Percentiles rank a stretch among this genome's conserved stretches.
phyloP scores from a whole-genome alignment of 2,329 filamentous ascomycete species.

The Cladophialophora yegresii region DNA sequence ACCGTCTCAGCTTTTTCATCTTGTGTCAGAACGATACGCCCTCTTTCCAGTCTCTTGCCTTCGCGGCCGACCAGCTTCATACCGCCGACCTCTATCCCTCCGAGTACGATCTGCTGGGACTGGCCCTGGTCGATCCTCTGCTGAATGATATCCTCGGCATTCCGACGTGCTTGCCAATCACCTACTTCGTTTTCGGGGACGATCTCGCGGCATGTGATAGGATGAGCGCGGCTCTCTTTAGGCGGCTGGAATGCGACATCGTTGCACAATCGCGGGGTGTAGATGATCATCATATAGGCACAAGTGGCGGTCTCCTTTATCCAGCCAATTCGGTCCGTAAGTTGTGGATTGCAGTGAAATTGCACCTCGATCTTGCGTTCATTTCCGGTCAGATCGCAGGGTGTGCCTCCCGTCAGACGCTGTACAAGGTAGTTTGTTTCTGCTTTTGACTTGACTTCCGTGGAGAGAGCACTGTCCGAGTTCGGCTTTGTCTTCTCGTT shows the following conservation, averaged over 20 bases:
- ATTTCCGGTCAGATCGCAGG: constrained; percentile 81
- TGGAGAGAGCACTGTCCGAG: constrained; percentile 41
- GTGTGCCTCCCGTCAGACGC: constrained; percentile 73
- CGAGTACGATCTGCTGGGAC: constrained; percentile 51
- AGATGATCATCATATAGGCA: constrained; percentile 88
- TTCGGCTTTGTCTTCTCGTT: constrained; percentile 40
- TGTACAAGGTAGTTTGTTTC: constrained; percentile 86
- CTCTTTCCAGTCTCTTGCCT: constrained; percentile 59
- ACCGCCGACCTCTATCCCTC: constrained; percentile 61
- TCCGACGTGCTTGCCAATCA: constrained; percentile 44
- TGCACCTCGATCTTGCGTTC: constrained; percentile 80
- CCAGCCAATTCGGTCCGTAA: constrained; percentile 77
- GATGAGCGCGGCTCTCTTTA: constrained; percentile 72
- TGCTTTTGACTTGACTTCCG: constrained; percentile 76
- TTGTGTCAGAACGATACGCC: constrained; percentile 57
- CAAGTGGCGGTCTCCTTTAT: constrained; percentile 93
- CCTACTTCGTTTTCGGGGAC: constrained; percentile 58
- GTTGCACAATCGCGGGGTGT: constrained; percentile 83
- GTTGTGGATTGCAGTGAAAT: constrained; percentile 75
- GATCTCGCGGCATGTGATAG: constrained; percentile 74
- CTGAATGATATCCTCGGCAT: constrained; percentile 38
- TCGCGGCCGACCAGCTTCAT: constrained; percentile 58
- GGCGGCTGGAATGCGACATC: constrained; percentile 85
- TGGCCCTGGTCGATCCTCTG: constrained; percentile 41
- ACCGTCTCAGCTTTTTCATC: constrained; percentile 53